phyloP scores from a whole-genome alignment of 1,139 yeast genomes.

The Nakaseomyces delphensis region DNA sequence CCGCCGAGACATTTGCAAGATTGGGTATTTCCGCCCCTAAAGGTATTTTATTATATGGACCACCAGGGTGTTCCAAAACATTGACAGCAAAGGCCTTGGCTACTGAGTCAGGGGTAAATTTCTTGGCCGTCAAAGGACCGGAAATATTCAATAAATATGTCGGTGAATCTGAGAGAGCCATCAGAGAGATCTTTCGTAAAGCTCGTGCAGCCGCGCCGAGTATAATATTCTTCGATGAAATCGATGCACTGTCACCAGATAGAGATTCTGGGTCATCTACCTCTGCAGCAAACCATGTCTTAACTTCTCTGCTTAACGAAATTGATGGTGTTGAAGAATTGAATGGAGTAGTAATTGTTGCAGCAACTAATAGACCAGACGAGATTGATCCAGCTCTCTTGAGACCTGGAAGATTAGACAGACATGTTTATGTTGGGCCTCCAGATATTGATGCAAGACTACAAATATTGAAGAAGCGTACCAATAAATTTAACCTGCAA shows the following conservation, averaged over 20 bases:
- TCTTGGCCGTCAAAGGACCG: slow-evolving; percentile 91
- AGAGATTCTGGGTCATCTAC: slow-evolving; percentile 56
- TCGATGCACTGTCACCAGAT: slow-evolving; percentile 80
- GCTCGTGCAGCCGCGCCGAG: slow-evolving; percentile 93
- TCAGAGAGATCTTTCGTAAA: slow-evolving; percentile 80
- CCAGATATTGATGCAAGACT: slow-evolving; percentile 75
- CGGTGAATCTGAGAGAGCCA: slow-evolving; percentile 86
- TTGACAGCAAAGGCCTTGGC: slow-evolving; percentile 91
- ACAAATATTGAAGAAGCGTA: slow-evolving; percentile 64
- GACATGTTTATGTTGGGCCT: slow-evolving; percentile 86
- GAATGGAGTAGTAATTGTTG: slow-evolving; percentile 85
- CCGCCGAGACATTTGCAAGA: slow-evolving; percentile 62
- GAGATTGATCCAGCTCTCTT: slow-evolving; percentile 84
- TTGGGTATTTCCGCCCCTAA: slow-evolving; percentile 87
- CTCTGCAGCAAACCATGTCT: slow-evolving; percentile 73
- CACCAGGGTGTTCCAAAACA: slow-evolving; percentile 95
- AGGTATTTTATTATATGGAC: slow-evolving; percentile 85
- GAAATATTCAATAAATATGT: slow-evolving; percentile 90
- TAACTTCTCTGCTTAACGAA: slow-evolving; percentile 83
- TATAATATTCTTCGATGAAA: slow-evolving; percentile 87
- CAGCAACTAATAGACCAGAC: slow-evolving; percentile 92
- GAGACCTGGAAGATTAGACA: slow-evolving; percentile 89
- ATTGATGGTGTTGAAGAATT: slow-evolving; percentile 94
- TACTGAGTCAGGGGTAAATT: slow-evolving; percentile 87
- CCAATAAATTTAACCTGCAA: slow-evolving; percentile 43